Conservation (phyloP, 75 land plant species). For the Picea glauca region DNA sequence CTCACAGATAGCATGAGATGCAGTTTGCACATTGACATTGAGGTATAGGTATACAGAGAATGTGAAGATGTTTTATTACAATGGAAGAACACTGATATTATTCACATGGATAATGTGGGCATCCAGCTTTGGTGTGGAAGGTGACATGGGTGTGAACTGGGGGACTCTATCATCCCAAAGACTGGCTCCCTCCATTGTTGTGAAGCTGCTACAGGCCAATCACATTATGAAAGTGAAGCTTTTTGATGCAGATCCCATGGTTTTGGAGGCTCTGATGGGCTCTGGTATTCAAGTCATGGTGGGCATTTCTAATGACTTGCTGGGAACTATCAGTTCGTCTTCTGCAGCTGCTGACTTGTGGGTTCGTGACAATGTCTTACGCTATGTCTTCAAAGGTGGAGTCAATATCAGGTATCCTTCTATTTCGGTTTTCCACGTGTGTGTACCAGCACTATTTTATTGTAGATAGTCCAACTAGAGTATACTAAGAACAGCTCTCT, state of each 20-base stretch:
- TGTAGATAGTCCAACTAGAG: too few species aligned
- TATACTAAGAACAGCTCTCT: too few species aligned
- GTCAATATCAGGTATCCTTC: slow-evolving; percentile 36
- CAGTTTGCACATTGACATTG: neutral
- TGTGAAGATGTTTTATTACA: neutral
- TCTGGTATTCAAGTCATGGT: slow-evolving; percentile 72
- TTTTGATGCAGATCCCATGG: slow-evolving; percentile 51
- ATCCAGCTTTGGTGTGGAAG: slow-evolving; percentile 1
- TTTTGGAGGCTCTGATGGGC: slow-evolving; percentile 51
- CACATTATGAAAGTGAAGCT: slow-evolving; percentile 65
- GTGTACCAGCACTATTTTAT: neutral
- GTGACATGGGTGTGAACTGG: slow-evolving; percentile 73
- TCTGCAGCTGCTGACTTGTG: slow-evolving; percentile 28
- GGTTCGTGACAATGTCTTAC: slow-evolving; percentile 42
- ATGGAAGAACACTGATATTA: neutral
- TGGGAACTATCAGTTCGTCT: slow-evolving; percentile 18
- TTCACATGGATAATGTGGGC: neutral
- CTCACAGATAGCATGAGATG: neutral
- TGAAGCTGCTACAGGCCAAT: slow-evolving; percentile 51
- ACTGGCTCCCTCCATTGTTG: slow-evolving; percentile 38
- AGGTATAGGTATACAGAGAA: neutral
- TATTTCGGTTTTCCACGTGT: neutral
- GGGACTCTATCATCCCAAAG: slow-evolving; percentile 49
- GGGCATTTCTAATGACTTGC: slow-evolving; percentile 64
- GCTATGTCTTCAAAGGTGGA: slow-evolving; percentile 30